Percentiles rank a stretch among this genome's conserved stretches.
These are phyloP conservation scores for Trametes maxima DNA, from an alignment of 768 basidiomycete genomes.

Conservation along the genomic window DNA sequence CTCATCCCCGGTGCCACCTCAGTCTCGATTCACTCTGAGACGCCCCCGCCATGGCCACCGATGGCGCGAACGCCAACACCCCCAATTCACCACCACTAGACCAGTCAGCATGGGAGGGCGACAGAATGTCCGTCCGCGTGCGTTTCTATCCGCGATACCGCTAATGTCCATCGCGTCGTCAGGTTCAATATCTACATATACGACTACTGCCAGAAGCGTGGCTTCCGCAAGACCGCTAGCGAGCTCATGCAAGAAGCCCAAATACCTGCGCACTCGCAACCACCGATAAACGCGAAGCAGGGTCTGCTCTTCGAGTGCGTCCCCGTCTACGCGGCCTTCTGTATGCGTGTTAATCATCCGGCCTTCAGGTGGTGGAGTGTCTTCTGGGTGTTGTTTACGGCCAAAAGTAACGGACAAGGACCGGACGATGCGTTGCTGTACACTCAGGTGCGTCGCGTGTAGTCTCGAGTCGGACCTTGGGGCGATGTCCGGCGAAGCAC, in stretches of 20 bases:
- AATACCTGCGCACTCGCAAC: conserved; percentile 58
- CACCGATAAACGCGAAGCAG: conserved; percentile 83
- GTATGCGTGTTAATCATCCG: neutral
- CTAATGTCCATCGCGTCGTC: conserved; percentile 12
- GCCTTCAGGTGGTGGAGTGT: conserved; percentile 81
- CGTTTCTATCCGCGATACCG: conserved; percentile 3
- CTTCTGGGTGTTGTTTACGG: conserved; percentile 84
- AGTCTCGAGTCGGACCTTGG: conserved; percentile 23
- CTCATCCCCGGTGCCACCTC: conserved; percentile 18
- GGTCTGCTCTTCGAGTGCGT: conserved; percentile 83
- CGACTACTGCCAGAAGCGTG: conserved; percentile 83
- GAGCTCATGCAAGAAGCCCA: conserved; percentile 71
- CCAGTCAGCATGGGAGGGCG: conserved; percentile 66
- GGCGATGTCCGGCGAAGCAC: conserved; percentile 26
- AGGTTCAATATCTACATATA: conserved; percentile 92
- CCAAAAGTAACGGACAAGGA: conserved; percentile 68
- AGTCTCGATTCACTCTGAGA: conserved; percentile 17
- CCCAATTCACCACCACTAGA: conserved; percentile 2
- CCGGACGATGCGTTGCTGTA: conserved; percentile 76
- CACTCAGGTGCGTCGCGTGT: conserved; percentile 55
- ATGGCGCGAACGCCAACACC: conserved; percentile 7
- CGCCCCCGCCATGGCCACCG: conserved; percentile 26
- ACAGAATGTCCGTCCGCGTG: conserved; percentile 65
- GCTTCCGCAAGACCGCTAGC: conserved; percentile 70
- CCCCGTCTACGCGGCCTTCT: conserved; percentile 1